A percentile compares a stretch with the other conserved stretches of the same genome.
Conservation (phyloP, 2,329 filamentous ascomycete genomes). For the Paraphoma chrysanthemicola region DNA sequence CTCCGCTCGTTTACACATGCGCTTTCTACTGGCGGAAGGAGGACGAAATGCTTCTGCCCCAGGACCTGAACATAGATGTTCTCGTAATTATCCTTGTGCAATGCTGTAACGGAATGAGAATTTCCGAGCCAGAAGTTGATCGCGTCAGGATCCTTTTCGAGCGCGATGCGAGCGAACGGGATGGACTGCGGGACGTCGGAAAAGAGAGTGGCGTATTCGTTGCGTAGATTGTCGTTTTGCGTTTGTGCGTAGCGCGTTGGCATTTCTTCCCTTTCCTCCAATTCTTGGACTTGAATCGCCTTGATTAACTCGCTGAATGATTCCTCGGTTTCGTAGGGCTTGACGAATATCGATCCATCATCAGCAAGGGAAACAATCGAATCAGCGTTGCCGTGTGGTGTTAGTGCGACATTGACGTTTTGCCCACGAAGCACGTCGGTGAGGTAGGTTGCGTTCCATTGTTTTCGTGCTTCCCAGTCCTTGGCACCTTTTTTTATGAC, state of each 20-base stretch:
- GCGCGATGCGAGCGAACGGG: constrained; percentile 75
- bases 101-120: constrained; percentile 69
- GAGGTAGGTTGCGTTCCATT: constrained; percentile 70
- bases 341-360: constrained; percentile 63
- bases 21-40: constrained; percentile 75
- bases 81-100: constrained; percentile 86
- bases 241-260: constrained; percentile 71
- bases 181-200: constrained; percentile 69
- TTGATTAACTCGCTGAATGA: constrained; percentile 68
- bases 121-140: constrained; percentile 85
- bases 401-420: constrained; percentile 77
- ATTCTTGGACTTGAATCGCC: constrained; percentile 67
- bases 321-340: constrained; percentile 73
- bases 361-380: constrained; percentile 69
- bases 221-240: constrained; percentile 81
- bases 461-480: constrained; percentile 67
- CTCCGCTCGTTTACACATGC: constrained; percentile 71
- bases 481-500: constrained; percentile 69
- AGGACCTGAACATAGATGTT: constrained; percentile 82
- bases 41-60: constrained; percentile 76
- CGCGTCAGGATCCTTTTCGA: constrained; percentile 72
- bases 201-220: constrained; percentile 72
- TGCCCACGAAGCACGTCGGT: constrained; percentile 61
- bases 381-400: constrained; percentile 71
- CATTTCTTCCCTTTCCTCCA: background rate